Conservation (phyloP, 768 basidiomycete species). For the Russula sp. region DNA sequence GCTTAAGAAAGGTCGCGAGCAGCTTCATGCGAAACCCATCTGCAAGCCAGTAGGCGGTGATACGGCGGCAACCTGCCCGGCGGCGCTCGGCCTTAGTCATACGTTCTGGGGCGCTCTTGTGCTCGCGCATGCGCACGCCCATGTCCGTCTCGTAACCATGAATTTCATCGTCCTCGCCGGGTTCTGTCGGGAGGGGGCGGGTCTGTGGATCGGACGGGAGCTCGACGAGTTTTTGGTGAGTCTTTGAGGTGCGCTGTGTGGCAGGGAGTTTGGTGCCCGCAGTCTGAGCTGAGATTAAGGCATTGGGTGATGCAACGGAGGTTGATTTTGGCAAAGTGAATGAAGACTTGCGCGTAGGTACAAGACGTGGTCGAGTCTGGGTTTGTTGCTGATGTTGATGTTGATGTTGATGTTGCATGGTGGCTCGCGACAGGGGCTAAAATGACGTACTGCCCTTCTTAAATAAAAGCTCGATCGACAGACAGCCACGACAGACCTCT, state of each 20-base stretch:
- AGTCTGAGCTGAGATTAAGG: background rate
- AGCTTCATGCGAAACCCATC: slow-evolving; percentile 83
- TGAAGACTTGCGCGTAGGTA: background rate
- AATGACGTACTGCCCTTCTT: slow-evolving; percentile 8
- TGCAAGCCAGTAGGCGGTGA: slow-evolving; percentile 87
- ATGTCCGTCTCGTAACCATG: slow-evolving; percentile 63
- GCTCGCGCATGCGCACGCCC: slow-evolving; percentile 37
- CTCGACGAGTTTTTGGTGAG: slow-evolving; percentile 83
- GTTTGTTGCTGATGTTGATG: slow-evolving; percentile 8
- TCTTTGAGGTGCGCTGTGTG: slow-evolving; percentile 79
- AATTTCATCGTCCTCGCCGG: slow-evolving; percentile 40
- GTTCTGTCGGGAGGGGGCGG: slow-evolving; percentile 42
- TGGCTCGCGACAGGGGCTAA: background rate
- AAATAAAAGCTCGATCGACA: background rate
- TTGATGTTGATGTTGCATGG: background rate
- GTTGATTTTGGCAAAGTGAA: slow-evolving; percentile 1
- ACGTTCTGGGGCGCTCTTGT: slow-evolving; percentile 80
- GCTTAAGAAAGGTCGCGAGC: slow-evolving; percentile 77
- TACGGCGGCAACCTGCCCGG: slow-evolving; percentile 69
- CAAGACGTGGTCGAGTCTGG: background rate
- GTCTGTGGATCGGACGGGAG: slow-evolving; percentile 90
- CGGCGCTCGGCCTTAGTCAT: slow-evolving; percentile 86
- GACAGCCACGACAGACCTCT: background rate
- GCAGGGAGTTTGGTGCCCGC: slow-evolving; percentile 11
- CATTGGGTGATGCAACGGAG: background rate